Conservation (phyloP, 352 stramenopile genomes). For the Phytopythium chamaehyphon region DNA sequence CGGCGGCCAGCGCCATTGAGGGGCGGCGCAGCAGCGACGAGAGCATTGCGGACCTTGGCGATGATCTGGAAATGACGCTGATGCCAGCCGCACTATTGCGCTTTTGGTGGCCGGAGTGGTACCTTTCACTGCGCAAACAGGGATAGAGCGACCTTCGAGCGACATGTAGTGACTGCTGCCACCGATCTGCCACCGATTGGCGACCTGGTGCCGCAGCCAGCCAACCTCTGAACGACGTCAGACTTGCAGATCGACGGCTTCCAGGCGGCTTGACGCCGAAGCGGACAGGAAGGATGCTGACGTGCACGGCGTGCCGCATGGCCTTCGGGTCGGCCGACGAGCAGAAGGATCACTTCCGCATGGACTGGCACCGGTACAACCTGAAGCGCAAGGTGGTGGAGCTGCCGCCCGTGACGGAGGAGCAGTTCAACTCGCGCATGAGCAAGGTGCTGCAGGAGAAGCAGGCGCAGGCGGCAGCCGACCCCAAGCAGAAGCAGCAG, state of each 20-base stretch:
- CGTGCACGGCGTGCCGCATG: conserved; percentile 77
- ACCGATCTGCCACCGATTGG: conserved; percentile 1
- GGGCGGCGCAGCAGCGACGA: conserved; percentile 15
- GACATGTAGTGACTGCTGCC: conserved; percentile 2
- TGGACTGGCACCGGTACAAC: conserved; percentile 96
- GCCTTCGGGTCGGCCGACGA: conserved; percentile 52
- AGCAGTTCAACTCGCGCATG: conserved; percentile 83
- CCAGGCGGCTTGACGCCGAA: background rate
- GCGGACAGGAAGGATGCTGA: conserved; percentile 50
- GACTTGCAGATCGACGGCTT: background rate
- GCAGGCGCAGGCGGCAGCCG: conserved; percentile 42
- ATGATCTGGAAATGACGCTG: too few species aligned
- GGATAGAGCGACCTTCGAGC: conserved; percentile 10
- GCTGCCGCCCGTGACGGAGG: conserved; percentile 89
- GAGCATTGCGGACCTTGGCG: conserved; percentile 9
- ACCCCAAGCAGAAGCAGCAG: conserved; percentile 74
- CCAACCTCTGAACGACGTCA: conserved; percentile 1
- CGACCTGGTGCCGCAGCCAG: background rate
- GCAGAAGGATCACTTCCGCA: conserved; percentile 92
- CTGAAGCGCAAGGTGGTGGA: conserved; percentile 96
- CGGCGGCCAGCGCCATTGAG: conserved; percentile 7
- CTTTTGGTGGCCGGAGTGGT: background rate
- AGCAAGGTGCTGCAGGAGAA: conserved; percentile 63
- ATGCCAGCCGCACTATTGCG: background rate
- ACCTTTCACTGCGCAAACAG: conserved; percentile 15